A percentile compares a stretch with the other conserved stretches of the same genome.
These are phyloP conservation scores for Penicillium griseofulvum DNA, from an alignment of 2,329 filamentous ascomycete species.

Conservation along the genomic window DNA sequence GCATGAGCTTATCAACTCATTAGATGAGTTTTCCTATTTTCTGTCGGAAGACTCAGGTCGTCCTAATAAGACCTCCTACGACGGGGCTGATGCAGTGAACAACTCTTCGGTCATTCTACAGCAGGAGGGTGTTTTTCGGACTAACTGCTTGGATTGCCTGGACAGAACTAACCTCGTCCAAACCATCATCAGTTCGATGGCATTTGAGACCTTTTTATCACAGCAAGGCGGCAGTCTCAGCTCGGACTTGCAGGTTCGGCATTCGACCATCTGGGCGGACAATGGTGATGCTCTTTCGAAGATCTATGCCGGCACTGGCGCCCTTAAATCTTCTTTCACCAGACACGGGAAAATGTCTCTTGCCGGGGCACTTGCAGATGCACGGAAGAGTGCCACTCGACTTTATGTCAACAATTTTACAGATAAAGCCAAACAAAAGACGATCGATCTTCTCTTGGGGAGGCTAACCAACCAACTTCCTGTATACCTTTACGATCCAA, in stretches of 20 bases:
- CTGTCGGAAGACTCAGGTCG: slow-evolving; percentile 69
- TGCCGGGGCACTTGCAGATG: slow-evolving; percentile 89
- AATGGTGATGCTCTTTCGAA: slow-evolving; percentile 92
- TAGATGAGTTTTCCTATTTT: slow-evolving; percentile 89
- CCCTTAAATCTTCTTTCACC: slow-evolving; percentile 92
- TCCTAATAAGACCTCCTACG: slow-evolving; percentile 35
- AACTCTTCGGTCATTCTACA: slow-evolving; percentile 69
- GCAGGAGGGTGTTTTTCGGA: slow-evolving; percentile 93
- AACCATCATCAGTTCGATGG: slow-evolving; percentile 92
- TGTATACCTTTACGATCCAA: slow-evolving; percentile 86
- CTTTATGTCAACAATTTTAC: slow-evolving; percentile 98
- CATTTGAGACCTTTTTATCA: slow-evolving; percentile 75
- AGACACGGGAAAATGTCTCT: slow-evolving; percentile 93
- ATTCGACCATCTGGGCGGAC: slow-evolving; percentile 93
- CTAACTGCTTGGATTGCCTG: slow-evolving; percentile 93
- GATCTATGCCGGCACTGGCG: slow-evolving; percentile 95
- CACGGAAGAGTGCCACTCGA: slow-evolving; percentile 87
- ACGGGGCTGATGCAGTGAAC: slow-evolving; percentile 42
- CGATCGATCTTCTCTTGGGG: slow-evolving; percentile 89
- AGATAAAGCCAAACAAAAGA: slow-evolving; percentile 88
- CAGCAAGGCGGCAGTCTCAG: slow-evolving; percentile 68
- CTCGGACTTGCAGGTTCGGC: slow-evolving; percentile 85
- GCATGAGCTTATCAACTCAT: slow-evolving; percentile 71
- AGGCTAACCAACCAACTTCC: slow-evolving; percentile 77
- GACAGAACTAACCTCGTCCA: slow-evolving; percentile 96